Base-by-base conservation (phyloP, 1,284 basidiomycete species). In the Ustilago curta region DNA sequence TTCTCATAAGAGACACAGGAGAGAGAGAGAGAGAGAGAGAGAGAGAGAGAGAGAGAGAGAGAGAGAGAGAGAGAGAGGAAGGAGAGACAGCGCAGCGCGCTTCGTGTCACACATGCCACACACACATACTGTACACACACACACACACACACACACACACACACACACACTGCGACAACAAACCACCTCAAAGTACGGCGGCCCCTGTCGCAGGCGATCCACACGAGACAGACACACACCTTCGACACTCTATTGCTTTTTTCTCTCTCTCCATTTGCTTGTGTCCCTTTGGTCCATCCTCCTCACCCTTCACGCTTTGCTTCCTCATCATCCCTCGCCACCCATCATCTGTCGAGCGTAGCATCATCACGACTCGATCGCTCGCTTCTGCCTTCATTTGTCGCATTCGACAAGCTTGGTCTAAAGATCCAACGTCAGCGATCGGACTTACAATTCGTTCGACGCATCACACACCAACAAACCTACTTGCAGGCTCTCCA, bases 181-280 rank as follows among this genome's bases (percentile, higher is more conserved):
- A 16, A 32, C 9, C 32, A 21, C 31, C 8, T 31, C 49, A 51
- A 31, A 25, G 31, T 11, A 21, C 31, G 14, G 23, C 37, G 23
- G 35, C 37, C 25, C 37, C 35, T 40, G 39, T 52, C 35, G 45
- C 27, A 48, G 45, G 31, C 45, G 27, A 47, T 47, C 45, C 45
- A 47, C 29, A 29, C 45, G 11, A 52, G 39, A 52, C n/a, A 40
- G 11, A 51, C 29, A n/a, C 45, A 31, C 35, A 37, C 12, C 19
- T 47, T 47, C 16, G 27, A n/a, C 18, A 31, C 11, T 19, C 47
- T 16, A 18, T 37, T 16, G 18, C 45, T 4, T 25, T 18, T 14
- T 9, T n/a, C 18, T n/a, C 16, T 27, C 23, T 31, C 45, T 29
- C 35, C 35, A 8, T 0, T 29, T n/a, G n/a, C 29, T 48, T 29